Base-by-base conservation (phyloP, 1,139 yeast species). In the Suhomyces wounanorum region DNA sequence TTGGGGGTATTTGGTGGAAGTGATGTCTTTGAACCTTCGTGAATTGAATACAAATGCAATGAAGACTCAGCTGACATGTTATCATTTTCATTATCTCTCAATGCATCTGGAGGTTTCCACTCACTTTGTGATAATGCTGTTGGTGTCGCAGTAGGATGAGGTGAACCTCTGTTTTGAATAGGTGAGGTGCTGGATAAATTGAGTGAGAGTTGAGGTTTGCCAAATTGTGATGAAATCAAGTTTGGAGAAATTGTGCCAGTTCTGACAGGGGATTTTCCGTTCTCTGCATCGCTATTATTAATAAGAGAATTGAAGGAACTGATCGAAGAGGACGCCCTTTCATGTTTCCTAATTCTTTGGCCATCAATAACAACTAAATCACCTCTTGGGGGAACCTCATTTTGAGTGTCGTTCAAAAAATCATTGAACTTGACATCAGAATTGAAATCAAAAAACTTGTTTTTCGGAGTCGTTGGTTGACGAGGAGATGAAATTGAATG, bases 341-440 rank as follows among this genome's bases (percentile, higher is more conserved):
- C 59, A 47, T 65, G 67, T 50, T 63, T 66, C 40, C 65, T 56
- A 28, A 66, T 59, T 42, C 58, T 63, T 45, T 53, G 59, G 6
- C 59, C 61, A 18, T 57, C 58, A 11, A 64, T 52, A 9, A 66
- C 51, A 25, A 54, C 60, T 13, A 71, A 59, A 55, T 73, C 78
- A 1, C 76, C 75, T 49, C 77, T 59, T 1, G 75, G 73, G 2
- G 78, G 78, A 1, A 72, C 75, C 39, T 65, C 71, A 1, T 49
- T 55, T 51, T 70, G 70, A 6, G 57, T 56, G 47, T 70, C 75
- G 39, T 65, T 59, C 33, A 71, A 52, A 30, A 67, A 64, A 14
- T 55, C 62, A 16, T 66, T 59, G 43, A 68, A 63, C 25, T 54
- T 52, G 21, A 57, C 57, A 16, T 57, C 52, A 14, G 56, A 50